These are phyloP conservation scores for Neofusicoccum cordaticola DNA, from an alignment of 2,329 filamentous ascomycete species.

Conservation along the genomic window DNA sequence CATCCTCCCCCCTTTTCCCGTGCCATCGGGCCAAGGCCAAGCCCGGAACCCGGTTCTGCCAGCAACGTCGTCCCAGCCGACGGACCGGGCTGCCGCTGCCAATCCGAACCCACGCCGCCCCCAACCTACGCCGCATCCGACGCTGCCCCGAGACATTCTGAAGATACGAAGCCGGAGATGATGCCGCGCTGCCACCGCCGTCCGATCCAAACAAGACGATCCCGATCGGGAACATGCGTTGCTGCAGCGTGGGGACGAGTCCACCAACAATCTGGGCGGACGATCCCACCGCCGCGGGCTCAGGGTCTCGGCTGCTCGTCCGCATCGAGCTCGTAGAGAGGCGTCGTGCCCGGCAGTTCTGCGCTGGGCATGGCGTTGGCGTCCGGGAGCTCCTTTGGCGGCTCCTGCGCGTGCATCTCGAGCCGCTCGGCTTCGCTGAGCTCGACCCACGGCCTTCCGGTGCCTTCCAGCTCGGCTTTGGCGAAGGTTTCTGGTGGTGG, in stretches of 20 bases:
- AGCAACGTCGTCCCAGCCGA: too few relatives aligned
- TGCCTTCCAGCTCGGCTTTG: background rate
- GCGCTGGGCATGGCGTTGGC: background rate
- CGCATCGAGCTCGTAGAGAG: background rate
- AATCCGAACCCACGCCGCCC: background rate
- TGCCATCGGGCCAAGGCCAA: too few relatives aligned
- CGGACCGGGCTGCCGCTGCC: background rate
- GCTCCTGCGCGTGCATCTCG: background rate
- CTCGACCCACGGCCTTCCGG: background rate
- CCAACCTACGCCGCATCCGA: background rate
- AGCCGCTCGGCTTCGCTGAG: background rate
- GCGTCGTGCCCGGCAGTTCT: background rate
- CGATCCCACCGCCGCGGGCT: too few relatives aligned
- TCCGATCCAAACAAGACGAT: background rate
- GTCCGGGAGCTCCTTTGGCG: background rate
- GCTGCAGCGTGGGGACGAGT: background rate
- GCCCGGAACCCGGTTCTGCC: too few relatives aligned
- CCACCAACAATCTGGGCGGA: background rate
- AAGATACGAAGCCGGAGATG: slow-evolving; percentile 1
- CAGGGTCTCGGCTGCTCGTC: background rate
- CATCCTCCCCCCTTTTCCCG: too few relatives aligned
- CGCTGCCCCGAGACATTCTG: background rate
- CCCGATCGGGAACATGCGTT: too few relatives aligned
- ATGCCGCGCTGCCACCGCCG: too few relatives aligned
- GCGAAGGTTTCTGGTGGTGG: too few relatives aligned